Evolutionary conservation across 768 basidiomycete species (phyloP), one percentile per base, ranked within the genome.

Genomic region (Gyrodon lividus): DNA sequence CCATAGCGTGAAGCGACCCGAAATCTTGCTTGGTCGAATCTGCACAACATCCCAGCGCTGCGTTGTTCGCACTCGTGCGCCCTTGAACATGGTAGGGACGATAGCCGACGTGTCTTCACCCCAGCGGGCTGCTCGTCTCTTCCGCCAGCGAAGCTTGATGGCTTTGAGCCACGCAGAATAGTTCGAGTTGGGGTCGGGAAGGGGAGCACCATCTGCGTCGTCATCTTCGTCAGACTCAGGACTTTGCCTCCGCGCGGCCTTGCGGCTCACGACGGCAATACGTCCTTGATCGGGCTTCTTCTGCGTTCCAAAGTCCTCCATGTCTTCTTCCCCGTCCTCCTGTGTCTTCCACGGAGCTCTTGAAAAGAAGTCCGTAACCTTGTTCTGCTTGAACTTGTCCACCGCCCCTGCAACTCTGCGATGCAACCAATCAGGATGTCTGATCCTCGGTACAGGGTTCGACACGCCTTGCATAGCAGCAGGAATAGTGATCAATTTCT

Each of bases 301-400:
- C 24, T 62, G 50, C 57, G 46, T 56, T 26, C 66, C 77, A 52
- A 72, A 71, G 56, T 89, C 86, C 60, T 92, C 89, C 37, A 88
- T 86, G 61, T 87, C 87, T n/a, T 31, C 16, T 16, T 58, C 64
- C 16, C 12, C 48, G 1, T 30, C 53, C 6, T 38, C 52, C 45
- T 50, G 52, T 41, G n/a, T 39, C 20, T 52, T 63, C 26, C 41
- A 48, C 17, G 58, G 54, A 30, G 33, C 46, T 37, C 55, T 51
- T 13, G 66, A 57, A 73, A 99, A 98, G 74, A 98, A 98, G 60
- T 98, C 93, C 0, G 93, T 95, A 44, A 99, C 74, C 71, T 95
- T 98, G 70, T 98, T 96, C 69, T 99, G 97, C 67, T 92, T 94
- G 75, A 98, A 98, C 71, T 92, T 97, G 77, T 98, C 96, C 37